Evolutionary conservation across 129 eudicot genomes (phyloP).

Genomic region (Centaurea solstitialis): DNA sequence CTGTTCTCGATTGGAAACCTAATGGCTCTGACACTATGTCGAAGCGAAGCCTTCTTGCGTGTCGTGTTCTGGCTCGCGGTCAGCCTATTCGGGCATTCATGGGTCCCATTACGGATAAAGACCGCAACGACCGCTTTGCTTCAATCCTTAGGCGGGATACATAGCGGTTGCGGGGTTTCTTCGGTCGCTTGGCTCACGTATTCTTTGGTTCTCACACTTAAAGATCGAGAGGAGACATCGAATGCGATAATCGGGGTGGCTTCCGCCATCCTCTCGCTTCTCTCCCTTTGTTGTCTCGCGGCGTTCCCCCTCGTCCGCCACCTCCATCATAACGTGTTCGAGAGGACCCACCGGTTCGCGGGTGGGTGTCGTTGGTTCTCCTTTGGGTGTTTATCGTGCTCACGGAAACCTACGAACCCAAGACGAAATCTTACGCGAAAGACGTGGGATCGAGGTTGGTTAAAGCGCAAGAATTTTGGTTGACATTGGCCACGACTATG

Average conservation of each 20-base stretch:
- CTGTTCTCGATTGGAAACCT: slow-evolving; percentile 64
- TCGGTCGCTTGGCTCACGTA: slow-evolving; percentile 68
- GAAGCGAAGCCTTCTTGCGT: slow-evolving; percentile 67
- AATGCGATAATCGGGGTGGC: slow-evolving; percentile 51
- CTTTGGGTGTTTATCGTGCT: slow-evolving; percentile 64
- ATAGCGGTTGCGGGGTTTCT: slow-evolving; percentile 76
- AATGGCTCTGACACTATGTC: slow-evolving; percentile 53
- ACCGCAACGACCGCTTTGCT: slow-evolving; percentile 55
- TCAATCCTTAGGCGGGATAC: slow-evolving; percentile 78
- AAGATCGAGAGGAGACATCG: slow-evolving; percentile 54
- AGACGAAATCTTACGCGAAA: slow-evolving; percentile 41
- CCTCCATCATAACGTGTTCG: slow-evolving; percentile 74
- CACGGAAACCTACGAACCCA: slow-evolving; percentile 45
- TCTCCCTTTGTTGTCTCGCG: slow-evolving; percentile 46
- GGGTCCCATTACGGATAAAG: slow-evolving; percentile 63
- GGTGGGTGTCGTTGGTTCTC: slow-evolving; percentile 59
- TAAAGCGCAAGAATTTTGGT: slow-evolving; percentile 60
- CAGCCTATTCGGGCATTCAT: slow-evolving; percentile 47
- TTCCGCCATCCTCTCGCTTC: slow-evolving; percentile 43
- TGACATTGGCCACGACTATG: slow-evolving; percentile 48
- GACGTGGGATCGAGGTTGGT: slow-evolving; percentile 36
- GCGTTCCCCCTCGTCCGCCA: slow-evolving; percentile 83
- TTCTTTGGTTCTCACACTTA: slow-evolving; percentile 55
- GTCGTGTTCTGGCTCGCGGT: slow-evolving; percentile 66
- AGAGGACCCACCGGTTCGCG: slow-evolving; percentile 62